Evolutionary conservation across 2,329 filamentous ascomycete genomes (phyloP).

Genomic region (Kalmusia sp.): DNA sequence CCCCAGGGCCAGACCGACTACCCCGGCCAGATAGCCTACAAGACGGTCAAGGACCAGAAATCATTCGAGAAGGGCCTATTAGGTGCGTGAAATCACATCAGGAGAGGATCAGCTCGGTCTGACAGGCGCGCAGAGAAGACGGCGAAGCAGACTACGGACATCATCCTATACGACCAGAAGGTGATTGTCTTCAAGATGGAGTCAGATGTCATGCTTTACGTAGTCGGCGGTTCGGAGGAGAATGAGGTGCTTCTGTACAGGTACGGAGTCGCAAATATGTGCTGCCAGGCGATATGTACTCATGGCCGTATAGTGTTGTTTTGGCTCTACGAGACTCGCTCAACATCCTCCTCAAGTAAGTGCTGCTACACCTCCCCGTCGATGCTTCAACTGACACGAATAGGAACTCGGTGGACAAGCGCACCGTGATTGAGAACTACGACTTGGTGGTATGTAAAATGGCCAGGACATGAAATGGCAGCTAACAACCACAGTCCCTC

Average conservation of each 20-base stretch:
- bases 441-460: constrained; percentile 72
- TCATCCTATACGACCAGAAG: constrained; percentile 96
- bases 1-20: constrained; percentile 67
- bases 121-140: constrained; percentile 71
- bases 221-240: constrained; percentile 87
- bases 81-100: constrained; percentile 73
- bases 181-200: constrained; percentile 98
- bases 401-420: constrained; percentile 95
- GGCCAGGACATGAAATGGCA: not conserved
- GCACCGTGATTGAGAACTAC: constrained; percentile 98
- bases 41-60: constrained; percentile 91
- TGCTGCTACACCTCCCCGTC: constrained; percentile 5
- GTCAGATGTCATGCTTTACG: constrained; percentile 95
- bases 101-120: constrained; percentile 68
- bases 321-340: constrained; percentile 89
- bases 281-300: constrained; percentile 7
- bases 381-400: constrained; percentile 9
- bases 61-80: constrained; percentile 95
- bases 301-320: constrained; percentile 67
- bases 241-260: constrained; percentile 96
- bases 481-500: constrained; percentile 85
- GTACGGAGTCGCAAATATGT: constrained; percentile 18
- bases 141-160: constrained; percentile 91
- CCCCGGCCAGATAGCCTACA: constrained; percentile 77
- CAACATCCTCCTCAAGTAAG: constrained; percentile 90